Evolutionary conservation across 2,329 filamentous ascomycete genomes (phyloP).

Genomic region (Colletotrichum limetticola): DNA sequence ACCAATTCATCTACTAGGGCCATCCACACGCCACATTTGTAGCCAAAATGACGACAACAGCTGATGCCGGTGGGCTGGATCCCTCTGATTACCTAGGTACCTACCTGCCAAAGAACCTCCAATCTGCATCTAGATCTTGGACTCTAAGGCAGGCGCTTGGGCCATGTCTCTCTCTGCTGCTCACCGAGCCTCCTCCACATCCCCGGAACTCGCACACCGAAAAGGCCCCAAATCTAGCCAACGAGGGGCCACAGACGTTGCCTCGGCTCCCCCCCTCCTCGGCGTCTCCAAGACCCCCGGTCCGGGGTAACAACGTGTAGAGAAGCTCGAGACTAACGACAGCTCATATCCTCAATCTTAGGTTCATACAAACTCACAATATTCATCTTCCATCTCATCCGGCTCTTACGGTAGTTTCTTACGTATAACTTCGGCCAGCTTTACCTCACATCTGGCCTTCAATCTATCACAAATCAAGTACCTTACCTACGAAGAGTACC

Average conservation of each 20-base stretch:
- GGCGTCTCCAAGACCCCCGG: constrained; percentile 13
- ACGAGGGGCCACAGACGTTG: constrained; percentile 4
- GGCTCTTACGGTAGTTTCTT: neutral
- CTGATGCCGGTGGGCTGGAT: neutral
- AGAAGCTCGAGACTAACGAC: constrained; percentile 20
- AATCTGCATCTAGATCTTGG: neutral
- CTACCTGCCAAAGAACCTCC: neutral
- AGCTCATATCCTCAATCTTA: neutral
- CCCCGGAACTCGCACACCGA: constrained; percentile 30
- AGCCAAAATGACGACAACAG: neutral
- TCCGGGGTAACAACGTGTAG: constrained; percentile 26
- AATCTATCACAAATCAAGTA: neutral
- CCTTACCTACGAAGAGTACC: too few species aligned
- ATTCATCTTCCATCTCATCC: neutral
- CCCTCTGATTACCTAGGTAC: neutral
- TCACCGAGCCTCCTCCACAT: neutral
- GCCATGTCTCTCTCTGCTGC: neutral
- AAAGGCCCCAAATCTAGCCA: neutral
- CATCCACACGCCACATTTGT: constrained; percentile 2
- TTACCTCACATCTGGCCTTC: neutral
- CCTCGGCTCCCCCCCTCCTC: constrained; percentile 29
- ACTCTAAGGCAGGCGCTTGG: neutral
- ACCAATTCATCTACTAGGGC: neutral
- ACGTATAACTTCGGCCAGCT: neutral
- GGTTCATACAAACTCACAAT: neutral